A percentile compares a stretch with the other conserved stretches of the same genome.
Evolutionary conservation across 345 rosid genomes (phyloP).

Genomic region (Atalantia buxifolia): DNA sequence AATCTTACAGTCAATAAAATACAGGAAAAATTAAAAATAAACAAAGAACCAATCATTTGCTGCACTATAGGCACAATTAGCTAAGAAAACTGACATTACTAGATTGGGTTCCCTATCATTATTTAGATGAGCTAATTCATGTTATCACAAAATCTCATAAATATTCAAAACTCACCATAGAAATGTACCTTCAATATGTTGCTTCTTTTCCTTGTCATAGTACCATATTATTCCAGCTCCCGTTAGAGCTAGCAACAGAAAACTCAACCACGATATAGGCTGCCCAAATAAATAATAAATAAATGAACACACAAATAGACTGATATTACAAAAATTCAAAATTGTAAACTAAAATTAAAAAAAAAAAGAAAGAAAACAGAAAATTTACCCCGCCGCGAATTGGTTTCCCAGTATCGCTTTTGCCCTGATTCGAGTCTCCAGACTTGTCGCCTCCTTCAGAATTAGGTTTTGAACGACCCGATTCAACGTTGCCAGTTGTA

Average conservation of each 20-base stretch:
- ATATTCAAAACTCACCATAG: conserved; percentile 69
- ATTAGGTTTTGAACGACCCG: conserved; percentile 19
- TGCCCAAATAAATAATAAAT: conserved; percentile 20
- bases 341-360: not conserved
- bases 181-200: conserved; percentile 90
- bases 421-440: conserved; percentile 50
- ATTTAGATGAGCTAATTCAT: not conserved
- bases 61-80: not conserved
- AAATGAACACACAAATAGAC: not conserved
- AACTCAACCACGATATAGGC: conserved; percentile 97
- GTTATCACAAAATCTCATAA: not conserved
- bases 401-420: conserved; percentile 57
- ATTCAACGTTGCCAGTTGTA: conserved; percentile 8
- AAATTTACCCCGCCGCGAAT: conserved; percentile 87
- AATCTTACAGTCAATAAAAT: not conserved
- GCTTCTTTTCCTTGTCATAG: conserved; percentile 76
- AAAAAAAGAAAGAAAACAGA: not conserved
- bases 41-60: not conserved
- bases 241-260: conserved; percentile 67
- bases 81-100: not conserved
- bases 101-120: not conserved
- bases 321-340: not conserved
- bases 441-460: conserved; percentile 48
- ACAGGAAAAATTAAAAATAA: not conserved
- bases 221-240: conserved; percentile 76